Evolutionary conservation across 495 filamentous ascomycete genomes (phyloP), one percentile per base, ranked within the genome.

Genomic region (Glarea lozoyensis): DNA sequence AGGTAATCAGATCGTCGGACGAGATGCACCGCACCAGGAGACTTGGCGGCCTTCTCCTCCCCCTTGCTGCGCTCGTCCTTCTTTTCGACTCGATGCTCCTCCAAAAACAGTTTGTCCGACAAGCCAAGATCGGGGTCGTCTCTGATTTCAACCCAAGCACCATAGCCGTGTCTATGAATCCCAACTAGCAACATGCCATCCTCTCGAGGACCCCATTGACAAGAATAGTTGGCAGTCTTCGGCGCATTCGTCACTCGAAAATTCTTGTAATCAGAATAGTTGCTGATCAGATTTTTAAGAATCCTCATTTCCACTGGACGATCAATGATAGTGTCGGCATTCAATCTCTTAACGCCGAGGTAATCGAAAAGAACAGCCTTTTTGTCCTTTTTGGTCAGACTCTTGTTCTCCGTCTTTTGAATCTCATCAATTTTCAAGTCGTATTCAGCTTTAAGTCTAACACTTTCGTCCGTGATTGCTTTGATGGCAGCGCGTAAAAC

Each of bases 111-210:
- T 57, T 95, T 97, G 49, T 95, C 92, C 2, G 70, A 69, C 64
- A 99, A 81, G 3, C 73, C 80, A 13, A 99, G 74, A 39, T 95
- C 88, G 4, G 76, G 68, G 55, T 99, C 92, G 52, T 97, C 93
- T 9, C 90, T 79, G 53, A 99, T 97, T 46, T 84, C 76, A 2
- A 76, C 70, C 92, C 92, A 99, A 13, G 88, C 87, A 40, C 92
- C 92, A 58, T 93, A 96, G 1, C 92, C 92, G 58, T 97, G 90
- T 30, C 83, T 75, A 43, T 82, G 78, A 50, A 99, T 94, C 40
- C 92, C 92, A 21, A 96, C 77, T 43, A 88, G 84, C 33, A 99
- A 79, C 92, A 99, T 99, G 23, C 85, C 92, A 56, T 99, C 92
- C 64, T 99, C 93, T 34, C 80, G 76, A 3, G 88, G 74, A 38